phyloP scores from a whole-genome alignment of 768 basidiomycete genomes.

The Harrya chromipes region DNA sequence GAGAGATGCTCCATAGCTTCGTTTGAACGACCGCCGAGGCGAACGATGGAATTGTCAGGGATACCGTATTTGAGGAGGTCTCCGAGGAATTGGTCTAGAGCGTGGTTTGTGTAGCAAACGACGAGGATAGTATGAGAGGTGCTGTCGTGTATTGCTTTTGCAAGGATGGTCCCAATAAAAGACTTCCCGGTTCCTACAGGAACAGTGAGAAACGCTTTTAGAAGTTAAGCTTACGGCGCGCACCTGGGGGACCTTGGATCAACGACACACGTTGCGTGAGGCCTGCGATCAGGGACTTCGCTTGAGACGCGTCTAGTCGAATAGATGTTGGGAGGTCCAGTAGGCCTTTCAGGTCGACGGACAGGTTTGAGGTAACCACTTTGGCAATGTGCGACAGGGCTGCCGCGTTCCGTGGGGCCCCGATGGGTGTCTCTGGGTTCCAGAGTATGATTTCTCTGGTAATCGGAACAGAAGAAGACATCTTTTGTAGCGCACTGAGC shows the following conservation, averaged over 20 bases:
- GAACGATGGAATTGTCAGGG: conserved; percentile 46
- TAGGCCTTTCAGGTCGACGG: conserved; percentile 37
- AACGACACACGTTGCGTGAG: conserved; percentile 54
- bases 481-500: conserved; percentile 51
- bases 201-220: background rate
- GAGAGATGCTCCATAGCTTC: conserved; percentile 42
- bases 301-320: conserved; percentile 50
- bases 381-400: conserved; percentile 21
- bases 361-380: conserved; percentile 28
- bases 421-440: conserved; percentile 27
- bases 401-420: background rate
- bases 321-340: conserved; percentile 38
- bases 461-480: conserved; percentile 43
- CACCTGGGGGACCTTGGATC: conserved; percentile 73
- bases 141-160: conserved; percentile 52
- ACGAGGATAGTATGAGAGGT: conserved; percentile 52
- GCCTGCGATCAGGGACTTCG: conserved; percentile 43
- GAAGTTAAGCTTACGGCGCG: background rate
- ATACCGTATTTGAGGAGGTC: conserved; percentile 59
- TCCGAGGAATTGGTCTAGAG: conserved; percentile 64
- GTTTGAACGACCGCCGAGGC: conserved; percentile 56
- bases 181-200: conserved; percentile 66
- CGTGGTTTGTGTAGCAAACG: conserved; percentile 72
- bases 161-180: conserved; percentile 63
- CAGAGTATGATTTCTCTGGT: conserved; percentile 52